Conservation (phyloP, 352 stramenopile genomes). For the Pythium chondricola region DNA sequence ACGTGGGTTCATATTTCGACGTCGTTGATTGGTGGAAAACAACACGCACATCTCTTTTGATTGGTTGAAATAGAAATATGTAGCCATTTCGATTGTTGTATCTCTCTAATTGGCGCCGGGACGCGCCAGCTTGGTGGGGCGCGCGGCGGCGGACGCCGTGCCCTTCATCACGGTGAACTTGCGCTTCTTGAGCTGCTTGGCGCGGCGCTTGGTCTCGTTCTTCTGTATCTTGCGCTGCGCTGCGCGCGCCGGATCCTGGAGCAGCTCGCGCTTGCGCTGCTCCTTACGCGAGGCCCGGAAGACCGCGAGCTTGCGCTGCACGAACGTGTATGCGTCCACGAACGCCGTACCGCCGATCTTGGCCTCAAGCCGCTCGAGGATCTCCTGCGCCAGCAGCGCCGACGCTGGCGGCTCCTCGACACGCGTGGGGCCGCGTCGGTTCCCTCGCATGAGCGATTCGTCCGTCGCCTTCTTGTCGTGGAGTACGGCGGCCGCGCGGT, state of each 20-base stretch:
- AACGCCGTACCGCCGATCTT: conserved; percentile 72
- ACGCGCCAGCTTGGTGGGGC: conserved; percentile 48
- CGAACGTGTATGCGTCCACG: conserved; percentile 76
- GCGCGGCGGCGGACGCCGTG: conserved; percentile 49
- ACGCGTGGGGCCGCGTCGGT: neutral
- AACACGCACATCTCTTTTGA: no score
- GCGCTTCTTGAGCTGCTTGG: conserved; percentile 85
- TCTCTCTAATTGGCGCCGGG: conserved; percentile 46
- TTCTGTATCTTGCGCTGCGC: conserved; percentile 80
- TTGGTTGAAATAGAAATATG: neutral
- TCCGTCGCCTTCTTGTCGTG: conserved; percentile 34
- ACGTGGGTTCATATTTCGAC: no score
- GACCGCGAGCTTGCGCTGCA: conserved; percentile 73
- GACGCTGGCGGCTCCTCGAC: conserved; percentile 30
- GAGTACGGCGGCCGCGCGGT: conserved; percentile 47
- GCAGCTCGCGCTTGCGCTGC: conserved; percentile 70
- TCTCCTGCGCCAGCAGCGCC: conserved; percentile 69
- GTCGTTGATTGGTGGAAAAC: no score
- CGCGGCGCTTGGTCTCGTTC: conserved; percentile 75
- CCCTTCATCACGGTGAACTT: conserved; percentile 86
- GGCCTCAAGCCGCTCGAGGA: conserved; percentile 79
- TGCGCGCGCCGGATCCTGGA: conserved; percentile 67
- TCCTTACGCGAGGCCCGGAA: conserved; percentile 69
- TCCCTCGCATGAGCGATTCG: conserved; percentile 13
- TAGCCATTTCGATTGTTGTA: conserved; percentile 1